A percentile compares a stretch with the other conserved stretches of the same genome.
phyloP scores from a whole-genome alignment of 2,329 filamentous ascomycete species.

The Zalaria sp. region DNA sequence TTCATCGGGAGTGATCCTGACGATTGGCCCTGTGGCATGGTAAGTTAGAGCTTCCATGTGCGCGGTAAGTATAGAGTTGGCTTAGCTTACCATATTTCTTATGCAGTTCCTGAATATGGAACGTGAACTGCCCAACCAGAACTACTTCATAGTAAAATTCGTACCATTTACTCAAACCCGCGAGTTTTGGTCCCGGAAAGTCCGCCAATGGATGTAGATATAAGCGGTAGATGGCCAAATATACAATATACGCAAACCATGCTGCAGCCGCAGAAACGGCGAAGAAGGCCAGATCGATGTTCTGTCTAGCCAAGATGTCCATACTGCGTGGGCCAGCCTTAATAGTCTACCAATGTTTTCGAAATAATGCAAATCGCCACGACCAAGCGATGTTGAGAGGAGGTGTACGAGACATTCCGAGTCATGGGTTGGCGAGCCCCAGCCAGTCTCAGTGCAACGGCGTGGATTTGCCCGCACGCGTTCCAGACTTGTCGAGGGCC shows the following conservation, averaged over 20 bases:
- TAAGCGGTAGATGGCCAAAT: conserved; percentile 10
- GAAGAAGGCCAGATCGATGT: neutral
- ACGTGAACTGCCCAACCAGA: conserved; percentile 11
- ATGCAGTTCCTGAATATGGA: conserved; percentile 14
- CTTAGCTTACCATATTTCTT: conserved; percentile 11
- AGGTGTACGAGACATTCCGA: neutral
- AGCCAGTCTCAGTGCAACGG: too few species aligned
- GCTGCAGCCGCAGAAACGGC: neutral
- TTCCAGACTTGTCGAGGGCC: too few species aligned
- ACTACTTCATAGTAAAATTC: conserved; percentile 16
- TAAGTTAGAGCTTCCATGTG: neutral
- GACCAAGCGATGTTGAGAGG: neutral
- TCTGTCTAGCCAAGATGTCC: neutral
- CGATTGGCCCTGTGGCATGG: conserved; percentile 1
- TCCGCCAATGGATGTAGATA: conserved; percentile 12
- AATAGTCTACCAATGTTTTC: neutral
- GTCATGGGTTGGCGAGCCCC: too few species aligned
- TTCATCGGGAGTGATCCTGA: conserved; percentile 25
- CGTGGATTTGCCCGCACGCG: too few species aligned
- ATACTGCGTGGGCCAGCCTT: neutral
- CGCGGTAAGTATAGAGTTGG: neutral
- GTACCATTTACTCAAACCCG: conserved; percentile 13
- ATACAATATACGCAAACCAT: neutral
- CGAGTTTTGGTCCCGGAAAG: conserved; percentile 15
- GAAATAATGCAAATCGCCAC: neutral